Evolutionary conservation across 805 yeast species (phyloP), one percentile per base, ranked within the genome.

Genomic region (Torulaspora indica): DNA sequence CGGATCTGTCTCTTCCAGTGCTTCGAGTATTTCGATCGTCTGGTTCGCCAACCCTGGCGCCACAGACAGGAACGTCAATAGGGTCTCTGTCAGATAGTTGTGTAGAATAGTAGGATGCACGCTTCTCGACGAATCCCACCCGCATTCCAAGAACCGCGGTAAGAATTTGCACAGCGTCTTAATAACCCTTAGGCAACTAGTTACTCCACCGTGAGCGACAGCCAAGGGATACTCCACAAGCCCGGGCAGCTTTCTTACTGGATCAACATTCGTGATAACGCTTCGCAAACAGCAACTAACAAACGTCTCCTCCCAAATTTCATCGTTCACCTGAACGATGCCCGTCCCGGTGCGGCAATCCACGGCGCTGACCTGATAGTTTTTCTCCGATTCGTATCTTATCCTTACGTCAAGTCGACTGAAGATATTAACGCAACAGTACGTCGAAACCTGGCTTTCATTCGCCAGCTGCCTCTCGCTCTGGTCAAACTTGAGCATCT

Each of bases 391-490:
- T 13, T 64, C 63, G 8, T 77, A 74, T 56, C 79, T 61, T 54
- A 88, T 78, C 15, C 96, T 72, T 31, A 90, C 67, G 61, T 91
- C 98, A 4, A 82, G 75, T 43, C 74, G 75, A 30, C 79, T 69
- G 56, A 93, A 86, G 14, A 82, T 73, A 63, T 93, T 90, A 68
- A 80, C 87, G 12, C 81, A 65, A 61, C 88, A 82, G 51, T 73
- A 79, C 0, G 87, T 80, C 17, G 65, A 60, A 17, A 61, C 58
- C 28, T 55, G 58, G 31, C 57, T 60, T 18, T 58, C 60, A 13
- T 46, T 35, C 3, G 43, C 34, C n/a, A 43, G 32, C 8, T 56
- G 42, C 4, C 52, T 51, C 6, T 42, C 33, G 8, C 51, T 31
- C 5, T 56, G 56, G 24, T 52, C 58, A 32, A 62, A 38, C 31